Evolutionary conservation across 345 rosid genomes (phyloP).

Genomic region (Orychophragmus violaceus): DNA sequence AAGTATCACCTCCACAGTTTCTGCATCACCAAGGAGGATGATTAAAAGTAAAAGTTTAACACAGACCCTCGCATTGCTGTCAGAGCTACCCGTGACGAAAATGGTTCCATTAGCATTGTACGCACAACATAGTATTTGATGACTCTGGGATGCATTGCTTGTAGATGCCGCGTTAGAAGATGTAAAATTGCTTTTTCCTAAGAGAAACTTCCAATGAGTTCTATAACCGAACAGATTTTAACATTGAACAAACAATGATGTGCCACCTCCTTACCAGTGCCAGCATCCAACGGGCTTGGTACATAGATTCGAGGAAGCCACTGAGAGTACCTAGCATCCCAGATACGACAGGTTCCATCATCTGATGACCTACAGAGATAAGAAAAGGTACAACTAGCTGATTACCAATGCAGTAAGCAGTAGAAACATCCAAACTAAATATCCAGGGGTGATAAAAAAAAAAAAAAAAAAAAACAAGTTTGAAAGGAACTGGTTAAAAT

Average conservation of each 20-base stretch:
- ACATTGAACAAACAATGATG: neutral
- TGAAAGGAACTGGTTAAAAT: slow-evolving; percentile 5
- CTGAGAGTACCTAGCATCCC: slow-evolving; percentile 92
- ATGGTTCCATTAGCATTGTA: slow-evolving; percentile 97
- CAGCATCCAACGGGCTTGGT: slow-evolving; percentile 67
- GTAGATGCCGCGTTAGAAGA: slow-evolving; percentile 53
- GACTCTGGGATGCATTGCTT: slow-evolving; percentile 51
- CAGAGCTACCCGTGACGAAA: slow-evolving; percentile 98
- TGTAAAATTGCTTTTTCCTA: slow-evolving; percentile 54
- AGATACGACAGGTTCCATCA: slow-evolving; percentile 98
- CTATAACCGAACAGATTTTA: neutral
- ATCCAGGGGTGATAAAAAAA: slow-evolving; percentile 13
- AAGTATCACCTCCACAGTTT: slow-evolving; percentile 10
- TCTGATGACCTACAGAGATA: slow-evolving; percentile 78
- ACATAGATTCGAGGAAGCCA: slow-evolving; percentile 61
- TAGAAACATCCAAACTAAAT: slow-evolving; percentile 9
- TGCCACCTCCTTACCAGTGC: slow-evolving; percentile 48
- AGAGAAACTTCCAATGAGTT: slow-evolving; percentile 25
- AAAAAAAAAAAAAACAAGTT: neutral
- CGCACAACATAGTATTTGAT: slow-evolving; percentile 88
- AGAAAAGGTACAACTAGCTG: slow-evolving; percentile 7
- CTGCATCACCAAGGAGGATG: slow-evolving; percentile 19
- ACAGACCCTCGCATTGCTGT: slow-evolving; percentile 91
- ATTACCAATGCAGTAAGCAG: slow-evolving; percentile 14
- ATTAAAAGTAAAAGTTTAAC: slow-evolving; percentile 27